These are phyloP conservation scores for Alternaria solani DNA, from an alignment of 2,329 filamentous ascomycete species.

Conservation along the genomic window DNA sequence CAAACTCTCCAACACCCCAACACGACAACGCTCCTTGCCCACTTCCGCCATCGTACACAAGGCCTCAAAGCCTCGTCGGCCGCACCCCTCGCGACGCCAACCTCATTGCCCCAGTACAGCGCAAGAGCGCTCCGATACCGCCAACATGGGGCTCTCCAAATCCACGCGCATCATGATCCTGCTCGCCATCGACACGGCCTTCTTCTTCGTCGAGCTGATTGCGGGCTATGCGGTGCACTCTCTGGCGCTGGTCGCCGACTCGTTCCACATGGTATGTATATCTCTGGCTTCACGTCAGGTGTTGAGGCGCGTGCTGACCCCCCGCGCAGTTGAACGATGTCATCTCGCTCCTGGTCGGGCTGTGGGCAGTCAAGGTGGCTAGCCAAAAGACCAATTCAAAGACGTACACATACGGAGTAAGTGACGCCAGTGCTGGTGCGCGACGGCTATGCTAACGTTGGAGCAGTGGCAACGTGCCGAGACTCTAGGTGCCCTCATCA, in stretches of 20 bases:
- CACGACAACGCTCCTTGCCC: neutral
- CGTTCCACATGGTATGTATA: constrained; percentile 88
- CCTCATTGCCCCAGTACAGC: neutral
- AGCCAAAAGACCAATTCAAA: constrained; percentile 82
- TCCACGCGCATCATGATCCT: constrained; percentile 91
- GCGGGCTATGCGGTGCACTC: constrained; percentile 87
- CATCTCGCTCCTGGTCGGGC: constrained; percentile 86
- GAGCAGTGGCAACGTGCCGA: constrained; percentile 92
- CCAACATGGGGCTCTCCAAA: constrained; percentile 85
- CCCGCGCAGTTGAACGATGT: constrained; percentile 85
- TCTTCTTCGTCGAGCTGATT: constrained; percentile 89
- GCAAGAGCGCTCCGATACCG: constrained; percentile 18
- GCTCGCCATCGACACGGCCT: constrained; percentile 85
- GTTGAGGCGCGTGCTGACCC: constrained; percentile 22
- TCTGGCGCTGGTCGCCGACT: constrained; percentile 91
- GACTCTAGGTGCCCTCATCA: constrained; percentile 94
- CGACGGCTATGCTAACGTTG: constrained; percentile 24
- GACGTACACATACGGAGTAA: constrained; percentile 91
- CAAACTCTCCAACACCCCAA: neutral
- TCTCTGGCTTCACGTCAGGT: neutral
- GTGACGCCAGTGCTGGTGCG: constrained; percentile 46
- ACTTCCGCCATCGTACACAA: neutral
- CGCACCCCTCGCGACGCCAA: neutral
- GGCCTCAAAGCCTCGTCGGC: neutral
- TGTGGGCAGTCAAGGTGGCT: constrained; percentile 94